Conservation (phyloP, 805 yeast species). For the Barnettozyma botsteinii region DNA sequence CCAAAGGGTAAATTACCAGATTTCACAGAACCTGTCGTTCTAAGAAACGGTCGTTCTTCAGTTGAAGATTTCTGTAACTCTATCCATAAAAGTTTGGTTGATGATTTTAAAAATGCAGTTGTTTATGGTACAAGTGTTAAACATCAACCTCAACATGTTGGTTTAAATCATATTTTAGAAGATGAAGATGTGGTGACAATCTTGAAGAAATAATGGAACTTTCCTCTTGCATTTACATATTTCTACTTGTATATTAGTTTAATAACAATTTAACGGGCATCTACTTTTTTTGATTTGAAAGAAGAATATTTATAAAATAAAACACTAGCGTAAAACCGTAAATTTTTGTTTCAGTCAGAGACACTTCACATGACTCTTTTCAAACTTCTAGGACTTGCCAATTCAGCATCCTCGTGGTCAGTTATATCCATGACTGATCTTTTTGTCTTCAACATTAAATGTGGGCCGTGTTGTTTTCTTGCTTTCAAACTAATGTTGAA, state of each 20-base stretch:
- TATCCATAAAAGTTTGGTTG: slow-evolving; percentile 90
- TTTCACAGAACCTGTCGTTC: slow-evolving; percentile 89
- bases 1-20: slow-evolving; percentile 95
- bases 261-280: background rate
- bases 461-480: slow-evolving; percentile 16
- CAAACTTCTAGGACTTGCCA: slow-evolving; percentile 20
- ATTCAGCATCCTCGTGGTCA: slow-evolving; percentile 22
- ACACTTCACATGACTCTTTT: slow-evolving; percentile 19
- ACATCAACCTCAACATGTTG: slow-evolving; percentile 97
- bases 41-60: slow-evolving; percentile 73
- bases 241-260: slow-evolving; percentile 2
- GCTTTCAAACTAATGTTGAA: slow-evolving; percentile 18
- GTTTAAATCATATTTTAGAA: slow-evolving; percentile 72
- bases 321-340: background rate
- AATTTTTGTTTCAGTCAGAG: background rate
- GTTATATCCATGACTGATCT: slow-evolving; percentile 22
- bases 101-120: slow-evolving; percentile 87
- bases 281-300: background rate
- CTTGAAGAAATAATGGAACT: slow-evolving; percentile 51
- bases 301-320: background rate
- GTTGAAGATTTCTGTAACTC: slow-evolving; percentile 96
- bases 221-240: background rate
- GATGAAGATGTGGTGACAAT: slow-evolving; percentile 98
- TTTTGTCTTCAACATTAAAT: slow-evolving; percentile 13
- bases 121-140: slow-evolving; percentile 93